Percentiles rank a stretch among this genome's conserved stretches.
phyloP scores from a whole-genome alignment of 768 basidiomycete genomes.

The Chalciporus sphaerocephalus region DNA sequence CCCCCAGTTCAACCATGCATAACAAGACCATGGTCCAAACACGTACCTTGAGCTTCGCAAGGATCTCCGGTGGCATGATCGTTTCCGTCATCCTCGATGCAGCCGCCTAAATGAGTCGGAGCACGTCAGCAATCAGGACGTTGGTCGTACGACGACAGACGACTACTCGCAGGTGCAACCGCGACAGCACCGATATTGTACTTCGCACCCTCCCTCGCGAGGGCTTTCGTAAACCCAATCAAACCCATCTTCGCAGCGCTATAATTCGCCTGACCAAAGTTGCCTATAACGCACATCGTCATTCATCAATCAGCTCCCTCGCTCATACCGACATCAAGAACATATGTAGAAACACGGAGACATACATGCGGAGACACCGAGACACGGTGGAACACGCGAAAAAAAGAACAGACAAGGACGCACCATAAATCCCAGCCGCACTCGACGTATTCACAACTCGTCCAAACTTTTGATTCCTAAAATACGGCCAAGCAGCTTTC shows the following conservation, averaged over 20 bases:
- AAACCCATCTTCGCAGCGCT: conserved; percentile 98
- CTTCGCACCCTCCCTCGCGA: conserved; percentile 89
- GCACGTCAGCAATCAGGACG: background rate
- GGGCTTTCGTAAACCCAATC: conserved; percentile 86
- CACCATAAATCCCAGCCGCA: conserved; percentile 90
- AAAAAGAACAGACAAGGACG: no score
- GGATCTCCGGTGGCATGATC: conserved; percentile 89
- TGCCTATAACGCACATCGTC: no score
- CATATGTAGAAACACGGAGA: no score
- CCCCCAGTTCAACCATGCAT: background rate
- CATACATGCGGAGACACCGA: background rate
- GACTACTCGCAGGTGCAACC: conserved; percentile 88
- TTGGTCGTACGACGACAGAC: background rate
- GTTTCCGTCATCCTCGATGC: conserved; percentile 96
- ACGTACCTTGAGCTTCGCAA: conserved; percentile 73
- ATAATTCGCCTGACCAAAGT: conserved; percentile 97
- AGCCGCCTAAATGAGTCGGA: conserved; percentile 58
- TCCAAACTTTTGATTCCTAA: conserved; percentile 93
- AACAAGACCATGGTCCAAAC: background rate
- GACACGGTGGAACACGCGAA: no score
- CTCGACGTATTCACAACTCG: conserved; percentile 93
- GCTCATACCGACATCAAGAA: no score
- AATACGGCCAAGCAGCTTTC: conserved; percentile 94
- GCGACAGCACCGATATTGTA: conserved; percentile 82
- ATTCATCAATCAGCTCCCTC: background rate